phyloP scores from a whole-genome alignment of 176 grass and related monocot genomes.

The Phoenix dactylifera region DNA sequence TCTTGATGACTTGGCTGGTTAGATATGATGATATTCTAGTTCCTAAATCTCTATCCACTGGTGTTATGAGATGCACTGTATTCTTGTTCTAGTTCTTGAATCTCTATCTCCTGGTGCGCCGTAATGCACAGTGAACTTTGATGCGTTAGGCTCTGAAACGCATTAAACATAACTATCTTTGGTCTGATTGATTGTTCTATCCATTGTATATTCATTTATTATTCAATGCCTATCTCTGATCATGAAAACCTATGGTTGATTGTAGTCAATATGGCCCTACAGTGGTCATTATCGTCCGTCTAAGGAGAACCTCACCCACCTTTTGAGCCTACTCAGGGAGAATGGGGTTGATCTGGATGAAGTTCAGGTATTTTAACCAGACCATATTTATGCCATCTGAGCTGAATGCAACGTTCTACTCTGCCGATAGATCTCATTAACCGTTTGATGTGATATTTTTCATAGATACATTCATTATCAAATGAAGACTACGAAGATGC shows the following conservation, averaged over 20 bases:
- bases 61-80: too few species aligned
- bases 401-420: too few species aligned
- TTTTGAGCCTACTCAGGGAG: conserved; percentile 55
- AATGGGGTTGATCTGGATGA: conserved; percentile 56
- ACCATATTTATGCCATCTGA: too few species aligned
- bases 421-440: not conserved
- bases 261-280: conserved; percentile 70
- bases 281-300: conserved; percentile 92
- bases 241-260: not conserved
- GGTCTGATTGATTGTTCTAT: not conserved
- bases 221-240: conserved; percentile 1
- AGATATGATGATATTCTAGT: too few species aligned
- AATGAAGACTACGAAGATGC: conserved; percentile 64
- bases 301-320: conserved; percentile 44
- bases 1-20: too few species aligned
- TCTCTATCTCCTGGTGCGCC: too few species aligned
- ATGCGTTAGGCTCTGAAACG: too few species aligned
- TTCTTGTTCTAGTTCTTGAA: too few species aligned
- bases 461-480: conserved; percentile 45
- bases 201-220: not conserved
- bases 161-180: too few species aligned
- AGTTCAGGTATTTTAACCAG: conserved; percentile 36
- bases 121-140: too few species aligned
- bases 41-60: too few species aligned
- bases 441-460: not conserved